Base-by-base conservation (phyloP, 225 moss, liverwort and hornwort genomes). In the Bryoerythrophyllum caledonicum region DNA sequence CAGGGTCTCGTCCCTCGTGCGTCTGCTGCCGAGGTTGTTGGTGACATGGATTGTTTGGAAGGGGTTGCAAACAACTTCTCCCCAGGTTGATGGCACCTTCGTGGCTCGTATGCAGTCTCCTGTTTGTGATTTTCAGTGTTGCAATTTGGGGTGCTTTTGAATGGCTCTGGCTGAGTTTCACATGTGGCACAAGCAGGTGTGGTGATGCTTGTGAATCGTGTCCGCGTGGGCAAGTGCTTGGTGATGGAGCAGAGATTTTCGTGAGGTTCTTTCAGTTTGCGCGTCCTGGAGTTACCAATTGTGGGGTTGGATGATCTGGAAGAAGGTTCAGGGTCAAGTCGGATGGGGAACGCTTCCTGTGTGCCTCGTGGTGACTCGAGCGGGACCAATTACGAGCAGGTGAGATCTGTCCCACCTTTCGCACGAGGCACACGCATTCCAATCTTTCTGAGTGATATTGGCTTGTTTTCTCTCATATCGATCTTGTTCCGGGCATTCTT, bases 271-370 rank as follows among this genome's bases (percentile, higher is more conserved):
- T 53, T n/a, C 52, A n/a, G n/a, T 8, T 8, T n/a, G n/a, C 20
- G 52, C n/a, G 8, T 19, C 52, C 8, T 53, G 4, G 52, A 53
- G n/a, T n/a, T 53, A 19, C 52, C 52, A 53, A n/a, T n/a, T 5
- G 52, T 6, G n/a, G 20, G 52, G 5, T n/a, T 19, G 52, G 32
- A 32, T 32, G 52, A 53, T 53, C 6, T n/a, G 0, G 20, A 8
- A n/a, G 52, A 53, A n/a, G 5, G 0, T n/a, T 2, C 0, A 20
- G 7, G 0, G 20, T 53, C 52, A n/a, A n/a, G 0, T n/a, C 0
- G 21, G 54, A 23, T 54, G 54, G 54, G 23, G 8, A 54, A 2
- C 9, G 54, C 21, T 54, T 54, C 54, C 8, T 8, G 10, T 10
- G 23, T 23, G 2, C 54, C 21, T 54, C 23, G 3, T 54, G 54